A percentile compares a stretch with the other conserved stretches of the same genome.
Conservation (phyloP, 2,329 filamentous ascomycete species). For the Septoria linicola region DNA sequence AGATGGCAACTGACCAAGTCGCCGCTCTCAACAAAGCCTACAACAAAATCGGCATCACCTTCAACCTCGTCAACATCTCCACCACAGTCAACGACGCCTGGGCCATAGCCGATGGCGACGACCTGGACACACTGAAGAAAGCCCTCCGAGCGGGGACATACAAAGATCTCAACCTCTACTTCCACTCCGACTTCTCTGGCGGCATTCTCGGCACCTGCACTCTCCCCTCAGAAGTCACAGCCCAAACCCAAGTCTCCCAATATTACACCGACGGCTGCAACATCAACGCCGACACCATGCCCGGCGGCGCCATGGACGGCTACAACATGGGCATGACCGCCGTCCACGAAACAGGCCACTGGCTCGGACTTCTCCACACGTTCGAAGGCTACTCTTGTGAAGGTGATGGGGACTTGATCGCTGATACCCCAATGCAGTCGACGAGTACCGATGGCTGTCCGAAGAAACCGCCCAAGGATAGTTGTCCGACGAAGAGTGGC, state of each 20-base stretch:
- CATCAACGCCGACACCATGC: slow-evolving; percentile 58
- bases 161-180: slow-evolving; percentile 58
- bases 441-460: slow-evolving; percentile 58
- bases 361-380: slow-evolving; percentile 49
- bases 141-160: slow-evolving; percentile 56
- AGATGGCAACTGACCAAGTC: slow-evolving; percentile 43
- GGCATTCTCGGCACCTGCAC: slow-evolving; percentile 57
- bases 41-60: slow-evolving; percentile 52
- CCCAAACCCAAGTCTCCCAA: slow-evolving; percentile 32
- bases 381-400: slow-evolving; percentile 49
- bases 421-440: slow-evolving; percentile 45
- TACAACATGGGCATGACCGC: slow-evolving; percentile 52
- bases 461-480: slow-evolving; percentile 48
- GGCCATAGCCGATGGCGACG: slow-evolving; percentile 49
- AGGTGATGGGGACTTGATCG: slow-evolving; percentile 47
- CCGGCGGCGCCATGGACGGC: slow-evolving; percentile 49
- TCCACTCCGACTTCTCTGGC: slow-evolving; percentile 54
- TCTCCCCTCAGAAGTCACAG: slow-evolving; percentile 43
- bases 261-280: slow-evolving; percentile 59
- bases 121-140: slow-evolving; percentile 54
- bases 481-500: slow-evolving; percentile 49
- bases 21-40: slow-evolving; percentile 46
- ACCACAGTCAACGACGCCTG: slow-evolving; percentile 56
- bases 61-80: slow-evolving; percentile 50
- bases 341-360: slow-evolving; percentile 51